Evolutionary conservation across 2,329 filamentous ascomycete genomes (phyloP).

Genomic region (Cordyceps pruinosa): DNA sequence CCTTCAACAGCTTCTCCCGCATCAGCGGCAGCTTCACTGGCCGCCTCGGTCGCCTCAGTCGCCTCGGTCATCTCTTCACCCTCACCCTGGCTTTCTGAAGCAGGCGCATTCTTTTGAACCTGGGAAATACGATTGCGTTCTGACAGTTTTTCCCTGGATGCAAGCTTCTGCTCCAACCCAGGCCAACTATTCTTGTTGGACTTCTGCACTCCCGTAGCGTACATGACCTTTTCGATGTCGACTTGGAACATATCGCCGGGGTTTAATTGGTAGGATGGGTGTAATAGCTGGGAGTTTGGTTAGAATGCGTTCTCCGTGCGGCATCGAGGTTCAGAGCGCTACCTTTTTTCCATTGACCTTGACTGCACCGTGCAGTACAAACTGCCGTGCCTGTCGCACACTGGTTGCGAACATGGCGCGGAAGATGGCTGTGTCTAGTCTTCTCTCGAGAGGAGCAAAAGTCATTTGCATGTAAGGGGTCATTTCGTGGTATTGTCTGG

Average conservation of each 20-base stretch:
- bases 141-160: conserved; percentile 22
- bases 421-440: conserved; percentile 92
- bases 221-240: conserved; percentile 80
- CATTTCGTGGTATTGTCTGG: conserved; percentile 32
- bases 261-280: conserved; percentile 89
- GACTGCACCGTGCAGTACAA: conserved; percentile 86
- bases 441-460: conserved; percentile 82
- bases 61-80: not conserved
- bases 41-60: not conserved
- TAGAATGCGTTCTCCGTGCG: not conserved
- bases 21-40: conserved; percentile 14
- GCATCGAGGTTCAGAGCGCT: conserved; percentile 4
- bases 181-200: conserved; percentile 23
- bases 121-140: conserved; percentile 13
- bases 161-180: conserved; percentile 21
- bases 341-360: conserved; percentile 97
- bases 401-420: conserved; percentile 91
- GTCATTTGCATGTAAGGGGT: conserved; percentile 97
- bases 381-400: conserved; percentile 84
- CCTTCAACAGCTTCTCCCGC: conserved; percentile 15
- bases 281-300: conserved; percentile 60
- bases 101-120: conserved; percentile 13
- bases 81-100: not conserved
- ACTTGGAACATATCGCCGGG: conserved; percentile 98
- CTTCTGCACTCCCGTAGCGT: conserved; percentile 73